Evolutionary conservation across 2,329 filamentous ascomycete genomes (phyloP).

Genomic region (Ophiocordyceps australis): DNA sequence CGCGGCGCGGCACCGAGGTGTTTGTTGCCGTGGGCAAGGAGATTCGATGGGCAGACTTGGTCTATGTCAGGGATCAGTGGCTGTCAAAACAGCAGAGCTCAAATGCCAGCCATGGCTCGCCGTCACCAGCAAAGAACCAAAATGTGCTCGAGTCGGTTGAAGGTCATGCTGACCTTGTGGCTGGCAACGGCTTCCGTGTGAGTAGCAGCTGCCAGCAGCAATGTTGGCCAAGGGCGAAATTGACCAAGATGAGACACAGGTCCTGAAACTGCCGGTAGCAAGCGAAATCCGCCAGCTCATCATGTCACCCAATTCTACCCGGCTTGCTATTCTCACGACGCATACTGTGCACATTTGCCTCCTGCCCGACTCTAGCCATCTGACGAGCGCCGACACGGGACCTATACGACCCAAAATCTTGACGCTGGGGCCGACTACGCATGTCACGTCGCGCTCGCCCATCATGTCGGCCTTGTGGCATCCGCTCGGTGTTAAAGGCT

Average conservation of each 20-base stretch:
- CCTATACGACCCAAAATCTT: conserved; percentile 70
- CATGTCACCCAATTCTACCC: conserved; percentile 66
- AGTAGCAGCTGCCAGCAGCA: conserved; percentile 4
- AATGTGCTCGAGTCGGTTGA: conserved; percentile 19
- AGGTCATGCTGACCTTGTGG: conserved; percentile 9
- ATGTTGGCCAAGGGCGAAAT: not conserved
- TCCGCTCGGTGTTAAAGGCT: conserved; percentile 66
- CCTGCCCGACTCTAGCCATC: conserved; percentile 64
- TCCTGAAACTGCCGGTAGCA: conserved; percentile 59
- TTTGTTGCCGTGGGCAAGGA: conserved; percentile 82
- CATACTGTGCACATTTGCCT: conserved; percentile 79
- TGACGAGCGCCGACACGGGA: conserved; percentile 47
- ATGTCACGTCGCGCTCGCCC: conserved; percentile 70
- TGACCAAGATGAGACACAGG: no score
- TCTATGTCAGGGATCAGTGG: conserved; percentile 51
- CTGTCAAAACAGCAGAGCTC: conserved; percentile 10
- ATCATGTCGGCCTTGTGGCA: conserved; percentile 82
- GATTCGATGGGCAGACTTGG: conserved; percentile 79
- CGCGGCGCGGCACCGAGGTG: conserved; percentile 66
- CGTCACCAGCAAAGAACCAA: conserved; percentile 27
- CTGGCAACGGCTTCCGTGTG: conserved; percentile 14
- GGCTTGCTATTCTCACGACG: conserved; percentile 68
- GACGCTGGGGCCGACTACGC: conserved; percentile 80
- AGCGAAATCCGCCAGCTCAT: conserved; percentile 72
- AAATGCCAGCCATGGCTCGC: conserved; percentile 12